Evolutionary conservation across 352 stramenopile genomes (phyloP), one percentile per base, ranked within the genome.

Genomic region (Globisporangium splendens): DNA sequence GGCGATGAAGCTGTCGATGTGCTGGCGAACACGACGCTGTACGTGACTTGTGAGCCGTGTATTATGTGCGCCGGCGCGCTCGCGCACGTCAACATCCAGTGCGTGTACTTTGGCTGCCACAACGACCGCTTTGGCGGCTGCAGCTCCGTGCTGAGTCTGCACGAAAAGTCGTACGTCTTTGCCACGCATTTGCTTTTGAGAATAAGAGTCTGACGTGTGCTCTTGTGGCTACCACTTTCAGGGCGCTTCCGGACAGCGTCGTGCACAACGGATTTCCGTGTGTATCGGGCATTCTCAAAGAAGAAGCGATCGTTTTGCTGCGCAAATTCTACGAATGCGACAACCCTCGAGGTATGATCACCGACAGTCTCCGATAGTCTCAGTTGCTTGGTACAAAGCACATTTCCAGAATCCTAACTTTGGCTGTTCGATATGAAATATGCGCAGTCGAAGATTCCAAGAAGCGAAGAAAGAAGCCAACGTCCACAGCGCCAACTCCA

Each of bases 41-140:
- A 93, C 62, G 92, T 98, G 43, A 98, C 93, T 10, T 96, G 89
- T 39, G 93, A 98, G 71, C 93, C 93, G 6, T 98, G 93, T 66
- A 97, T 98, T 60, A 98, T 98, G 93, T 98, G 93, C 48, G 91
- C 93, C 3, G 77, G 74, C 28, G 92, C 91, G n/a, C 69, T 98
- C 17, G 74, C 78, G 14, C 74, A 89, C 49, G 66, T 97, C 13
- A 75, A 62, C 44, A 88, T 98, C 46, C 59, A 75, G 43, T 63
- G 59, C 8, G 90, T 96, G 48, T 84, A 89, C 39, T 98, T 96
- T 75, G 92, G 92, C 17, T 97, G 88, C 65, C 77, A 89, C 59
- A 98, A 98, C 58, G 88, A 97, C 56, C 88, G 86, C 53, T 98
- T 98, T 68, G 93, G 93, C 51, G 93, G 93, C 33, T 97, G 87